Evolutionary conservation across 345 rosid genomes (phyloP), one percentile per base, ranked within the genome.

Genomic region (Salix suchowensis): DNA sequence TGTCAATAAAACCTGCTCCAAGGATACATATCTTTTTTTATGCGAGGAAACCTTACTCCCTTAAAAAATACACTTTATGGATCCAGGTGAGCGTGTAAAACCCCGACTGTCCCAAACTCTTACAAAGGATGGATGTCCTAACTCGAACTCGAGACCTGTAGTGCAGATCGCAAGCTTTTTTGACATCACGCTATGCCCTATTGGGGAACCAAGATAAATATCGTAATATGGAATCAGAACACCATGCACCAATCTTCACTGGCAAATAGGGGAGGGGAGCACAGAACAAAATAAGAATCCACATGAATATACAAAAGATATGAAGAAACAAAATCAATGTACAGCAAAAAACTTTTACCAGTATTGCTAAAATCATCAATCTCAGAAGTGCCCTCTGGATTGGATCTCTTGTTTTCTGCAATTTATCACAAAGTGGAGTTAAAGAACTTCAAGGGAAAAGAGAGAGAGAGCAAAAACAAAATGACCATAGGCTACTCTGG

Each of bases 341-440:
- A 74, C 40, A 23, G 60, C 32, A 65, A 30, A 67, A 48, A 23
- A 1, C 3, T 39, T 78, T 79, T n/a, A n/a, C 86, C 91, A 74
- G 84, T 70, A 68, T 86, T 86, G 78, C 86, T 83, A 75, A 91
- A 89, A 67, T 89, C 98, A 85, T 89, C 92, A 19, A 86, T 81
- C 70, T 76, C 34, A 72, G 84, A 65, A 78, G 87, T 78, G 21
- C 89, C 89, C 76, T 93, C 98, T 24, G 77, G 80, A 85, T 81
- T 88, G 42, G 85, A 79, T 77, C 80, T 93, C 91, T 81, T 90
- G 55, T 74, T 91, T 79, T 93, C 98, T 95, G 89, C 78, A 83
- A 81, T 73, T 71, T 52, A 80, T 78, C 39, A 76, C 16, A 37
- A 55, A 75, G 60, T 65, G 21, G 39, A 32, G 60, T 39, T 24